These are phyloP conservation scores for Fusarium nurragi DNA, from an alignment of 2,329 filamentous ascomycete species.

Conservation along the genomic window DNA sequence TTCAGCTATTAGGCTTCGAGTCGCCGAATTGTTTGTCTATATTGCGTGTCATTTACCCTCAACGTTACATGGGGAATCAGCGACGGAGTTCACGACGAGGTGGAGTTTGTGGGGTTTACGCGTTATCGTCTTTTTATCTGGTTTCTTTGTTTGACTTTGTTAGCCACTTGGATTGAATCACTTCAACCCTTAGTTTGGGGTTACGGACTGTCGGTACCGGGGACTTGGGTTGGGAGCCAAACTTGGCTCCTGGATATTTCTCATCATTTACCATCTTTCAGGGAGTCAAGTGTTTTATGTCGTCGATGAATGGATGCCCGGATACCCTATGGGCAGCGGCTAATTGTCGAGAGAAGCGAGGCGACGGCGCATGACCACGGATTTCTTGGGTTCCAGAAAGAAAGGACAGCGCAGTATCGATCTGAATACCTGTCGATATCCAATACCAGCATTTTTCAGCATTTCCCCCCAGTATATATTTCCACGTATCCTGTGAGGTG, in stretches of 20 bases:
- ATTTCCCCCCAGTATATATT: background rate
- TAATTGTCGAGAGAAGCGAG: constrained; percentile 39
- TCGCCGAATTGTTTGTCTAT: constrained; percentile 41
- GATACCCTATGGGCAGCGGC: constrained; percentile 44
- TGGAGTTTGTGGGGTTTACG: constrained; percentile 42
- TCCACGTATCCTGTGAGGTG: background rate
- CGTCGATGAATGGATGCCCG: constrained; percentile 42
- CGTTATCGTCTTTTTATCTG: constrained; percentile 26
- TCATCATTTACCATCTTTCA: constrained; percentile 35
- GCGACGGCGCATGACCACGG: constrained; percentile 23
- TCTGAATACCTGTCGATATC: constrained; percentile 32
- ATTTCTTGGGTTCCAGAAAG: constrained; percentile 33
- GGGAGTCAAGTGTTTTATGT: constrained; percentile 37
- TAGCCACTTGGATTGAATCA: constrained; percentile 24
- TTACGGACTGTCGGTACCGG: constrained; percentile 23
- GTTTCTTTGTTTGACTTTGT: constrained; percentile 20
- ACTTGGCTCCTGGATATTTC: constrained; percentile 22
- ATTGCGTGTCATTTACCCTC: constrained; percentile 40
- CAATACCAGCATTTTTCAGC: constrained; percentile 12
- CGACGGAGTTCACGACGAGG: constrained; percentile 47
- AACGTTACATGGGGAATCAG: constrained; percentile 47
- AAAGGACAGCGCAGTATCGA: constrained; percentile 23
- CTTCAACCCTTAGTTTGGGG: constrained; percentile 23
- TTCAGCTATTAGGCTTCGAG: constrained; percentile 64
- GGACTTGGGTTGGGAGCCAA: constrained; percentile 38